A percentile compares a stretch with the other conserved stretches of the same genome.
Evolutionary conservation across 164 flowering plant genomes (phyloP).

Genomic region (Protea cynaroides): DNA sequence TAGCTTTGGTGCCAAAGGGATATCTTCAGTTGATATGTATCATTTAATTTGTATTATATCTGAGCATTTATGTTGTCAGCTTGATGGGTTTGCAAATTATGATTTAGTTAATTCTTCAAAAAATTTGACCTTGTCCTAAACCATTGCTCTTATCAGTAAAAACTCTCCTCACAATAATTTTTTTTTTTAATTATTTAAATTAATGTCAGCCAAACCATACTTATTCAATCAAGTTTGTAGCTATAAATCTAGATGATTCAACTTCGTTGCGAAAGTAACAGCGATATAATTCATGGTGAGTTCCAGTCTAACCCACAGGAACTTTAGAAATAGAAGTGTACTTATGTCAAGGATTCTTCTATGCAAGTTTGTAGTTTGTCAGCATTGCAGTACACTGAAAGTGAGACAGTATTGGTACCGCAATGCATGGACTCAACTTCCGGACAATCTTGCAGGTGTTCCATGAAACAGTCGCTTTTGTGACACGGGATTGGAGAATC

Average conservation of each 20-base stretch:
- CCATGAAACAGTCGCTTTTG: background rate
- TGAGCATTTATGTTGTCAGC: background rate
- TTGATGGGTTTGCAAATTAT: background rate
- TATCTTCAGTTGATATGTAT: too few relatives aligned
- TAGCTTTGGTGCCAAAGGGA: too few relatives aligned
- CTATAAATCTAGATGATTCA: background rate
- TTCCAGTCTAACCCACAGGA: background rate
- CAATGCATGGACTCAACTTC: constrained; percentile 1
- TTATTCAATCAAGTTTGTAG: background rate
- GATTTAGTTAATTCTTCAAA: background rate
- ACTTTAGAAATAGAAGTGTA: background rate
- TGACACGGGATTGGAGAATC: background rate
- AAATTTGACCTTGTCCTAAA: background rate
- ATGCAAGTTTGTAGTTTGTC: background rate
- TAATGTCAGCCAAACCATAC: background rate
- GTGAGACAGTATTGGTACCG: constrained; percentile 1
- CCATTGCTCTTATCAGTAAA: background rate
- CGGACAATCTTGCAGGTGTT: constrained; percentile 2
- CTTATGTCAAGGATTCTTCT: background rate
- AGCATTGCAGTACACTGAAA: background rate
- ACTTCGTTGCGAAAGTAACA: background rate
- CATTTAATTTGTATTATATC: too few relatives aligned
- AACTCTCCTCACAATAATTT: background rate
- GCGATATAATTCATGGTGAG: background rate
- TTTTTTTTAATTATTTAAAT: background rate